These are phyloP conservation scores for Candida koratica DNA, from an alignment of 805 yeast species.

Conservation along the genomic window DNA sequence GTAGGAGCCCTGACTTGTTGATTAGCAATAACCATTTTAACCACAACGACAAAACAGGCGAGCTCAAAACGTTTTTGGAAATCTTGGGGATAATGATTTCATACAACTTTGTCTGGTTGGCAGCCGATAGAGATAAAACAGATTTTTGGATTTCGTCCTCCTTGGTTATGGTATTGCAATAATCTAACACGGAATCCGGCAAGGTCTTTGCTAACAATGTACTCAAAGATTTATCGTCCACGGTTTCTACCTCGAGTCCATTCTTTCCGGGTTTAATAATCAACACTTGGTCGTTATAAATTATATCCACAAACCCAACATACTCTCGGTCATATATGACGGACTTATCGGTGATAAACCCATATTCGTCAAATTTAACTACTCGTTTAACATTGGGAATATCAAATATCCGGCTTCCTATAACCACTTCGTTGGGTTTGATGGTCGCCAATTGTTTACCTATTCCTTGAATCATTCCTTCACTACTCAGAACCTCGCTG, in stretches of 20 bases:
- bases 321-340: constrained; percentile 3
- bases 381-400: constrained; percentile 1
- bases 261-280: neutral
- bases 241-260: neutral
- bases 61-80: constrained; percentile 25
- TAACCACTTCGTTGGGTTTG: constrained; percentile 2
- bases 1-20: constrained; percentile 25
- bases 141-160: constrained; percentile 29
- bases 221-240: constrained; percentile 1
- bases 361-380: constrained; percentile 5
- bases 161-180: constrained; percentile 22
- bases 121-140: constrained; percentile 31
- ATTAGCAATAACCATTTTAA: constrained; percentile 72
- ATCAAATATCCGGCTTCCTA: constrained; percentile 1
- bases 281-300: constrained; percentile 1
- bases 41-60: constrained; percentile 51
- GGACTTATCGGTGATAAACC: constrained; percentile 5
- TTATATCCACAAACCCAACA: constrained; percentile 2
- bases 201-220: neutral
- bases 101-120: constrained; percentile 29
- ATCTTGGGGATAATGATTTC: constrained; percentile 25
- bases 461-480: neutral
- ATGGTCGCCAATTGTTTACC: constrained; percentile 1
- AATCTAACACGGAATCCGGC: constrained; percentile 1
- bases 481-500: neutral